These are phyloP conservation scores for Silene latifolia DNA, from an alignment of 148 eudicot species.

Conservation along the genomic window DNA sequence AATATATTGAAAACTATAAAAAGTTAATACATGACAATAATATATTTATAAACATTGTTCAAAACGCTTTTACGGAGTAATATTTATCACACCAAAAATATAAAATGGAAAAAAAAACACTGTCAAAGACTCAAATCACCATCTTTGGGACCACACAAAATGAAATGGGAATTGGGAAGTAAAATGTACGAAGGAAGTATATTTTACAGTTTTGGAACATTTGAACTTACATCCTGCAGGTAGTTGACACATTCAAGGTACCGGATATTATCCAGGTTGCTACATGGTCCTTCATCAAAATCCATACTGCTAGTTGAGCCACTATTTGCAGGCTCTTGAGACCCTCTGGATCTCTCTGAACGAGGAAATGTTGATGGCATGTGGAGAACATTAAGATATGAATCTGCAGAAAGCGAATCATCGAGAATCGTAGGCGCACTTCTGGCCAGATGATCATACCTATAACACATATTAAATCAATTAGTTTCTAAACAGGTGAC, in stretches of 20 bases:
- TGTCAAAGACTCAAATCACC: no score
- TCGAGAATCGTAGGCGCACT: conserved; percentile 96
- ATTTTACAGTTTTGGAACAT: neutral
- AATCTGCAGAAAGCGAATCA: conserved; percentile 98
- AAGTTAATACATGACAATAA: no score
- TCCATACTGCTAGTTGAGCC: conserved; percentile 40
- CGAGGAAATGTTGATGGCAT: conserved; percentile 98
- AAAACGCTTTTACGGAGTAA: no score
- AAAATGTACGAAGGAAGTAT: no score
- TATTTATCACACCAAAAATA: no score
- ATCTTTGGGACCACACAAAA: no score
- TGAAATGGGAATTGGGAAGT: no score
- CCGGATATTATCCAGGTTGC: conserved; percentile 81
- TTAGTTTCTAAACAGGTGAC: conserved; percentile 12
- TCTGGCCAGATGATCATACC: conserved; percentile 97
- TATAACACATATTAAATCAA: conserved; percentile 28
- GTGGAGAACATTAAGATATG: conserved; percentile 90
- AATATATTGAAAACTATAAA: no score
- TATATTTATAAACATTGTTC: no score
- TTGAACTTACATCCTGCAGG: conserved; percentile 74
- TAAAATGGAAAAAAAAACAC: no score
- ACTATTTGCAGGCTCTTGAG: conserved; percentile 54
- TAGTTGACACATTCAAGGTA: conserved; percentile 89
- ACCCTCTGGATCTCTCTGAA: conserved; percentile 77
- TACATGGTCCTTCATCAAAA: conserved; percentile 84